phyloP scores from a whole-genome alignment of 1,139 yeast genomes.

The Geotrichum bryndzae region DNA sequence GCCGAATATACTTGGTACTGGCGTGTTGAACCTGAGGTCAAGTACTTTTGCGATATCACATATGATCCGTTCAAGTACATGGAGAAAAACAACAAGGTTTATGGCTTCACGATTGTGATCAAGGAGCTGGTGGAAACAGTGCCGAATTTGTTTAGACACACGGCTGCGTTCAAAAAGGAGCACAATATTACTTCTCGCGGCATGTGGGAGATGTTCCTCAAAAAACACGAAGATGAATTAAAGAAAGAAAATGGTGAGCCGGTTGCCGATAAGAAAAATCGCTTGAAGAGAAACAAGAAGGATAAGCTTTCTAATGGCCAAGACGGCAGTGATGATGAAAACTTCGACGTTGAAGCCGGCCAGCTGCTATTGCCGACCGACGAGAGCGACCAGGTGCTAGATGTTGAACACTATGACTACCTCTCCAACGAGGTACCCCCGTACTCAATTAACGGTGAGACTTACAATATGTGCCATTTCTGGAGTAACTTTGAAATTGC shows the following conservation, averaged over 20 bases:
- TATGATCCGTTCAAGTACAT: constrained; percentile 85
- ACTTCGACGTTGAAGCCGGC: constrained; percentile 14
- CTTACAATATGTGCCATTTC: constrained; percentile 77
- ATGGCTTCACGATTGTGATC: constrained; percentile 76
- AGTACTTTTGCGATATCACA: constrained; percentile 81
- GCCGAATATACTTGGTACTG: constrained; percentile 76
- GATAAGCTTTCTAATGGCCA: constrained; percentile 19
- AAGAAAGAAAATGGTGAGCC: constrained; percentile 21
- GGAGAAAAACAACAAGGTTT: constrained; percentile 61
- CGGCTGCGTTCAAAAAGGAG: constrained; percentile 53
- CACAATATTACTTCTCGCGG: constrained; percentile 45
- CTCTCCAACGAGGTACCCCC: constrained; percentile 25
- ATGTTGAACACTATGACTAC: constrained; percentile 18
- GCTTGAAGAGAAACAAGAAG: constrained; percentile 25
- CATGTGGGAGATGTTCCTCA: constrained; percentile 37
- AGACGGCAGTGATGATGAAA: constrained; percentile 3
- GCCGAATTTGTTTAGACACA: constrained; percentile 70
- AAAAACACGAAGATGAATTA: constrained; percentile 23
- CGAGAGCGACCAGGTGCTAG: constrained; percentile 15
- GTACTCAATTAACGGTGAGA: constrained; percentile 50
- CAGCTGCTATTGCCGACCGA: constrained; percentile 11
- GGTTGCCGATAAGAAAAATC: constrained; percentile 27
- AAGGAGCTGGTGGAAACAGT: constrained; percentile 72
- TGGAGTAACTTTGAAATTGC: constrained; percentile 96
- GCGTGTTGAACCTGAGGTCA: constrained; percentile 90